Conservation (phyloP, 2,329 filamentous ascomycete species). For the Curvularia eragrostidis region DNA sequence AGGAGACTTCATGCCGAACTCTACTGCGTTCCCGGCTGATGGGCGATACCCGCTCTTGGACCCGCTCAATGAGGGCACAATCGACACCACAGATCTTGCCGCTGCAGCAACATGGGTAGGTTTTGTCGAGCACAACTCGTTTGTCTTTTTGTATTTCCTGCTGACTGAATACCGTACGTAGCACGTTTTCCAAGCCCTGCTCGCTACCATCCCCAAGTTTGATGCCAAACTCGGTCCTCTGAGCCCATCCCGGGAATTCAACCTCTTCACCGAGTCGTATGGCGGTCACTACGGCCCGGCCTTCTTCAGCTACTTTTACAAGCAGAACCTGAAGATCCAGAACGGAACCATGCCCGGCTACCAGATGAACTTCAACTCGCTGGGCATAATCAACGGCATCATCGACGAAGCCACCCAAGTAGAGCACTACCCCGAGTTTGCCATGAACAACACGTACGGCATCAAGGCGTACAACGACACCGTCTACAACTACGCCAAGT, state of each 20-base stretch:
- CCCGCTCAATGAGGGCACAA: slow-evolving; percentile 55
- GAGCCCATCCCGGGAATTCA: slow-evolving; percentile 50
- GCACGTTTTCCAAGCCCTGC: slow-evolving; percentile 34
- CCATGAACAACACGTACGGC: slow-evolving; percentile 63
- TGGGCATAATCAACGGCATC: slow-evolving; percentile 60
- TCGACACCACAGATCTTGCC: slow-evolving; percentile 64
- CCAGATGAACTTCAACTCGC: slow-evolving; percentile 60
- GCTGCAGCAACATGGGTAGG: slow-evolving; percentile 51
- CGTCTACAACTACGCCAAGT: slow-evolving; percentile 65
- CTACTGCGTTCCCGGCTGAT: slow-evolving; percentile 49
- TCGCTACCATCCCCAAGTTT: slow-evolving; percentile 33
- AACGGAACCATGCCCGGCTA: slow-evolving; percentile 58
- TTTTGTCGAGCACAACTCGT: slow-evolving; percentile 43
- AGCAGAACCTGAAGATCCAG: slow-evolving; percentile 63
- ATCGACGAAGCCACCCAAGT: slow-evolving; percentile 57
- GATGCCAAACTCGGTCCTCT: slow-evolving; percentile 45
- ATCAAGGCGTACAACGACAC: slow-evolving; percentile 64
- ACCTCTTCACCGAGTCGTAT: slow-evolving; percentile 64
- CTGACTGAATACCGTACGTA: slow-evolving; percentile 7
- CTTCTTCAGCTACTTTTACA: slow-evolving; percentile 65
- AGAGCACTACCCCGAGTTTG: slow-evolving; percentile 59
- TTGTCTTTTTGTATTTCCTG: not conserved
- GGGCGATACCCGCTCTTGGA: slow-evolving; percentile 56
- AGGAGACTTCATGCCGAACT: slow-evolving; percentile 56
- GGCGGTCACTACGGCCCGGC: slow-evolving; percentile 60